A percentile compares a stretch with the other conserved stretches of the same genome.
phyloP scores from a whole-genome alignment of 1,139 yeast species.

The Diutina scorzettiae region DNA sequence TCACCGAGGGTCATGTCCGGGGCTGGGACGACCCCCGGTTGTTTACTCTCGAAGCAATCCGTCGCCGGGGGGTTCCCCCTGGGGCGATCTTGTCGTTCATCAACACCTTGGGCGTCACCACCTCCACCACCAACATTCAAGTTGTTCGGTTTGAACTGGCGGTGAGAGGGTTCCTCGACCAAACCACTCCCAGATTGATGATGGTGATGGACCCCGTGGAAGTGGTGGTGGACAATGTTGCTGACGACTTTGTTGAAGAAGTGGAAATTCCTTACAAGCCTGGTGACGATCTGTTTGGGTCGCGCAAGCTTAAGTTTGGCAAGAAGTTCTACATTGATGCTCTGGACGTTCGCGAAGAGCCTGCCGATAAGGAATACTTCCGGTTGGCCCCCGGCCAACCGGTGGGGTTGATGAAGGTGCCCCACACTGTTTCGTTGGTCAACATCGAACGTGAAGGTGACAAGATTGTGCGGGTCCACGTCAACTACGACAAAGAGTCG shows the following conservation, averaged over 20 bases:
- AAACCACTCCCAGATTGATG: conserved; percentile 90
- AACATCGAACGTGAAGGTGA: conserved; percentile 61
- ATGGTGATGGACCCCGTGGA: conserved; percentile 81
- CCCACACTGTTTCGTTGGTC: conserved; percentile 67
- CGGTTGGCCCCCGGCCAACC: conserved; percentile 90
- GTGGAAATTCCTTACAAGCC: conserved; percentile 85
- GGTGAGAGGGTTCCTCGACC: conserved; percentile 77
- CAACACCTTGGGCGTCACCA: conserved; percentile 93
- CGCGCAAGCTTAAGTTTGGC: conserved; percentile 66
- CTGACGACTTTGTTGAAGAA: conserved; percentile 58
- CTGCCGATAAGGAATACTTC: conserved; percentile 52
- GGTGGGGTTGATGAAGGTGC: conserved; percentile 92
- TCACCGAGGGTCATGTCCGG: conserved; percentile 67
- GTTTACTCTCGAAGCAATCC: conserved; percentile 86
- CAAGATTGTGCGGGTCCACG: conserved; percentile 56
- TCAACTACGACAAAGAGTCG: conserved; percentile 62
- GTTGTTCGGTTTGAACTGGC: conserved; percentile 81
- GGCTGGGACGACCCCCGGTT: conserved; percentile 99
- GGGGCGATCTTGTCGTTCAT: conserved; percentile 91
- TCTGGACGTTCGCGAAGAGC: conserved; percentile 68
- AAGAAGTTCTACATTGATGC: conserved; percentile 75
- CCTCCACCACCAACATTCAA: conserved; percentile 86
- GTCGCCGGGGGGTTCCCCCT: conserved; percentile 99
- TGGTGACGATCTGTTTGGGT: conserved; percentile 52
- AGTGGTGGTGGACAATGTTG: conserved; percentile 71